A percentile compares a stretch with the other conserved stretches of the same genome.
phyloP scores from a whole-genome alignment of 441 rosid genomes.

The Pelargonium myrrhifolium region DNA sequence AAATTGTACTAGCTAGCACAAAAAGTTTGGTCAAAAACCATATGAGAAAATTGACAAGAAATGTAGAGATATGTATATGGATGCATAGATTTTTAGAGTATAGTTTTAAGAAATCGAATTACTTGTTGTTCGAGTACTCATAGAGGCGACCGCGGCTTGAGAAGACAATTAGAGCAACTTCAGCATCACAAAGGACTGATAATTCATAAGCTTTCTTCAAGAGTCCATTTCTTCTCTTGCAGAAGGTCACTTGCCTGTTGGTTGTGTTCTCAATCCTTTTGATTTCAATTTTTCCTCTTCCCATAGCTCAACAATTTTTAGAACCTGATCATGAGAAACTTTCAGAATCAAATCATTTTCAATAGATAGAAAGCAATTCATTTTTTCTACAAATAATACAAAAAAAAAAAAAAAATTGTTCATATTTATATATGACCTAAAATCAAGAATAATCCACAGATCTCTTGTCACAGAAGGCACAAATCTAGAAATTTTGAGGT shows the following conservation, averaged over 20 bases:
- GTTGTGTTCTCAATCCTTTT: constrained; percentile 69
- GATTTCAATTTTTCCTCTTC: constrained; percentile 71
- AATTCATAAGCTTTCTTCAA: constrained; percentile 58
- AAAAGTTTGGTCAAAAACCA: no score
- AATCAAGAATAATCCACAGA: no score
- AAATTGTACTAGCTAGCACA: no score
- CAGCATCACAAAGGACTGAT: constrained; percentile 52
- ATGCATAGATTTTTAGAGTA: neutral
- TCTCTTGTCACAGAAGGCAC: no score
- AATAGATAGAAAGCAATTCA: neutral
- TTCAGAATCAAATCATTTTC: no score
- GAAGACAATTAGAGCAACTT: constrained; percentile 57
- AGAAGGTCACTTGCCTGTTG: constrained; percentile 59
- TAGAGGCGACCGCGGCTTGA: constrained; percentile 62
- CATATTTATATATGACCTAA: no score
- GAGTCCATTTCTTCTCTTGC: constrained; percentile 63
- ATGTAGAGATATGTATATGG: neutral
- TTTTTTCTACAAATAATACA: no score
- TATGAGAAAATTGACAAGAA: no score
- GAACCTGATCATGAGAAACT: neutral
- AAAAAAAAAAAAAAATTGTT: no score
- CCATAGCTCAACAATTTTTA: constrained; percentile 21
- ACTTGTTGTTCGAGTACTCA: constrained; percentile 62
- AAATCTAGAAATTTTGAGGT: no score
- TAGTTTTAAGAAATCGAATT: constrained; percentile 5